phyloP scores from a whole-genome alignment of 805 yeast genomes.

The Ogataea paradorogensis region DNA sequence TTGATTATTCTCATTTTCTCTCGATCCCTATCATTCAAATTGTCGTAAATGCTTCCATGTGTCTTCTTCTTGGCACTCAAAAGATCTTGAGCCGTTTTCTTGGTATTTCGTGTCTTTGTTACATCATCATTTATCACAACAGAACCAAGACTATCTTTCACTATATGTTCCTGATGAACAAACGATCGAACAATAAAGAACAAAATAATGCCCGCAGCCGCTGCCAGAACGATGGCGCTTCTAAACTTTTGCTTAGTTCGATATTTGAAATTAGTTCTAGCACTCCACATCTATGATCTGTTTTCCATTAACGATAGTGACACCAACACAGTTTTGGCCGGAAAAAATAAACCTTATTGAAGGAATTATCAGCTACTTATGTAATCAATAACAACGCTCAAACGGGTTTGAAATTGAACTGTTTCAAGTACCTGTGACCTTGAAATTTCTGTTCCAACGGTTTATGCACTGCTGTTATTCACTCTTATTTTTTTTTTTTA shows the following conservation, averaged over 20 bases:
- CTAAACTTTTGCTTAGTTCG: slow-evolving; percentile 12
- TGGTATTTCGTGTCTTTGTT: neutral
- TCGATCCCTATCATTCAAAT: slow-evolving; percentile 12
- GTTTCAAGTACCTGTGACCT: too few relatives aligned
- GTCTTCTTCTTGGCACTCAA: slow-evolving; percentile 8
- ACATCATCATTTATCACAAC: slow-evolving; percentile 12
- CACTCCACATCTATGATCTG: slow-evolving; percentile 2
- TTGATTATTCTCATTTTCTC: slow-evolving; percentile 24
- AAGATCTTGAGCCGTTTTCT: slow-evolving; percentile 20
- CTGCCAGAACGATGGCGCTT: slow-evolving; percentile 7
- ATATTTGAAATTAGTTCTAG: slow-evolving; percentile 8
- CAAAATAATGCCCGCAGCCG: slow-evolving; percentile 4
- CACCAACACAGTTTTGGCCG: neutral
- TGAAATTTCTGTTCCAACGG: neutral
- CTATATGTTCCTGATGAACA: neutral
- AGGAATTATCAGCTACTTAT: too few relatives aligned
- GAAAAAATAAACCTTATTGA: neutral
- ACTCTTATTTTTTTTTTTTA: neutral
- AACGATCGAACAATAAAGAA: slow-evolving; percentile 8
- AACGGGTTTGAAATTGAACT: too few relatives aligned
- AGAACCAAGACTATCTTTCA: neutral
- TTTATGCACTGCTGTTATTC: neutral
- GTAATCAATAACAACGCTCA: too few relatives aligned
- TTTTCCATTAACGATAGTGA: too few relatives aligned
- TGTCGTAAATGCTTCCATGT: slow-evolving; percentile 3